Evolutionary conservation across 2,329 filamentous ascomycete species (phyloP), one percentile per base, ranked within the genome.

Genomic region (Cryphonectria japonica): DNA sequence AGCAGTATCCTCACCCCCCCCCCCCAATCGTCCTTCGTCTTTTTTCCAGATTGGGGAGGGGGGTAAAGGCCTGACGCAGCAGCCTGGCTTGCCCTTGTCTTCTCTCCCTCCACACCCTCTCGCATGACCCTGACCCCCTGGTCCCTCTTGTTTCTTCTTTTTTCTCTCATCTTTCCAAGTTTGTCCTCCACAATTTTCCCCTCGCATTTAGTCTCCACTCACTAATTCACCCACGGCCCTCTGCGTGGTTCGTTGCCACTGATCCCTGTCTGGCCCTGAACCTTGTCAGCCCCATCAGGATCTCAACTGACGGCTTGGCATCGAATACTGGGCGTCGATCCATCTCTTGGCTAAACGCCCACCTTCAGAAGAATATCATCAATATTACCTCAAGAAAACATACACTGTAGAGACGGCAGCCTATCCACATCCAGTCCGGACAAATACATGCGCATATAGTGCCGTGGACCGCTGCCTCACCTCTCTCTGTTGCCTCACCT

Each of bases 301-400:
- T 65, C 63, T 46, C n/a, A 65, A 65, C 63, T 65, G 63, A 65
- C 63, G 63, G 63, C 41, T 65, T 46, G 41, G 63, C 63, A 65
- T 65, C 32, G 34, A 61, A 61, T 34, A 39, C 11, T 4, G 32
- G 32, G 16, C 34, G 59, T 39, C 34, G 59, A 61, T 61, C 59
- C 9, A 11, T 61, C 32, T 22, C 59, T 61, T 39, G 59, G 26
- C 59, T 39, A 22, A 34, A 39, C 59, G 16, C 19, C 59, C 59
- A 61, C 16, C 32, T 19, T 5, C 26, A 26, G 26, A 22, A n/a
- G 46, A 50, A 50, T 61, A 60, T 34, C 34, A 57, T 13, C 26
- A 19, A 32, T 32, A 34, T 14, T 59, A 6, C 54, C 54, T 59
- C 54, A 16, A 32, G 54, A 29, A 32, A 59, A 50, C 22, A 50